A percentile compares a stretch with the other conserved stretches of the same genome.
Evolutionary conservation across 75 land plant species (phyloP).

Genomic region (Picea glauca): DNA sequence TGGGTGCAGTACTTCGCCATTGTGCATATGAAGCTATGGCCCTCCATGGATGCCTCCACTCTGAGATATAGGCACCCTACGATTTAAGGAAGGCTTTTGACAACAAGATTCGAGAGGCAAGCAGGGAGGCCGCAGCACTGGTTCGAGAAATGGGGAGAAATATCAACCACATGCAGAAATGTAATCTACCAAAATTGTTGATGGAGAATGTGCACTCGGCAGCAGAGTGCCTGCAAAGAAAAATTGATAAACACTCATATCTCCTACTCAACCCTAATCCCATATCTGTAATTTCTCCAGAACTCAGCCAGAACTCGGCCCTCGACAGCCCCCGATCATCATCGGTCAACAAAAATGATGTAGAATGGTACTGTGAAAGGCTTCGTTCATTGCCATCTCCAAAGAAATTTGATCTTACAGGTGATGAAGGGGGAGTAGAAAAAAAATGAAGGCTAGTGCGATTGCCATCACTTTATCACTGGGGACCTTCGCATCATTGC

Average conservation of each 20-base stretch:
- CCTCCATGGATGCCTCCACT: constrained; percentile 52
- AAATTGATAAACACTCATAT: constrained; percentile 31
- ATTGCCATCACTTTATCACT: constrained; percentile 49
- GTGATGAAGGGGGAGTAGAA: constrained; percentile 4
- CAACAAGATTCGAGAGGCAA: constrained; percentile 42
- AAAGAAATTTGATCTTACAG: neutral
- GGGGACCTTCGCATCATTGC: constrained; percentile 55
- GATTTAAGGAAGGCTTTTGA: constrained; percentile 40
- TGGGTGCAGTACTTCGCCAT: constrained; percentile 55
- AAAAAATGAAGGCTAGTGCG: constrained; percentile 3
- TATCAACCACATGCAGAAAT: constrained; percentile 39
- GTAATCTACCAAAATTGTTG: constrained; percentile 29
- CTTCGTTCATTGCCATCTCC: neutral
- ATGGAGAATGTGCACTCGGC: constrained; percentile 33
- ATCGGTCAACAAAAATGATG: no score
- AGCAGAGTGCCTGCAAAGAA: constrained; percentile 31
- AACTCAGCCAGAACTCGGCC: no score
- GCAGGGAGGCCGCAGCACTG: constrained; percentile 44
- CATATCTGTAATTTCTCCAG: neutral
- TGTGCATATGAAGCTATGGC: constrained; percentile 70
- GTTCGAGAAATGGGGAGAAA: constrained; percentile 40
- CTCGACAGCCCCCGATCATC: no score
- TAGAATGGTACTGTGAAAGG: no score
- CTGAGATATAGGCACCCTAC: constrained; percentile 56
- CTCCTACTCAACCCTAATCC: neutral